Evolutionary conservation across 495 filamentous ascomycete genomes (phyloP).

Genomic region (Sordaria brevicollis): DNA sequence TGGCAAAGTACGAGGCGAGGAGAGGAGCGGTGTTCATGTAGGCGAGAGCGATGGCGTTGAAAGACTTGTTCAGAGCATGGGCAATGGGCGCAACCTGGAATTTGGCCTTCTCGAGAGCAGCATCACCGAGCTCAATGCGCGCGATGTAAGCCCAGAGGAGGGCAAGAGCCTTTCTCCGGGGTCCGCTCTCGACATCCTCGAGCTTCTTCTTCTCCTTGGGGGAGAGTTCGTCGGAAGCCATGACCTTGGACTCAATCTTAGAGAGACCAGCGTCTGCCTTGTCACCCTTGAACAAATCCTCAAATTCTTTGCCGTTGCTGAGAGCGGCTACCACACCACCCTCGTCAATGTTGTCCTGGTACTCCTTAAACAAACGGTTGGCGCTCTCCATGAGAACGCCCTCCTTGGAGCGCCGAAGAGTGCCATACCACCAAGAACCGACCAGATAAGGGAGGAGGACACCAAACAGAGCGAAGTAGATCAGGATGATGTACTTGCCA

Average conservation of each 20-base stretch:
- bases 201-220: slow-evolving; percentile 61
- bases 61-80: slow-evolving; percentile 72
- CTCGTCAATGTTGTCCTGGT: slow-evolving; percentile 69
- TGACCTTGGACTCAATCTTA: slow-evolving; percentile 70
- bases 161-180: slow-evolving; percentile 73
- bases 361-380: slow-evolving; percentile 86
- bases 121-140: slow-evolving; percentile 65
- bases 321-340: slow-evolving; percentile 70
- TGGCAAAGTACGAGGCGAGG: slow-evolving; percentile 67
- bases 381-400: slow-evolving; percentile 83
- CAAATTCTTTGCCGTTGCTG: slow-evolving; percentile 74
- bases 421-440: slow-evolving; percentile 97
- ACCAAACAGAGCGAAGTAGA: slow-evolving; percentile 80
- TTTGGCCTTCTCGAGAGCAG: slow-evolving; percentile 61
- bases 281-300: slow-evolving; percentile 53
- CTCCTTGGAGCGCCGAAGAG: slow-evolving; percentile 82
- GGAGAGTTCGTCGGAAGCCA: slow-evolving; percentile 43
- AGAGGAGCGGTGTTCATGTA: slow-evolving; percentile 77
- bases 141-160: slow-evolving; percentile 93
- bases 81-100: slow-evolving; percentile 77
- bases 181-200: slow-evolving; percentile 55
- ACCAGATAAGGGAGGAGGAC: slow-evolving; percentile 88
- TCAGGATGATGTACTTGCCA: slow-evolving; percentile 85
- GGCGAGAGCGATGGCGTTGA: slow-evolving; percentile 74
- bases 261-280: slow-evolving; percentile 63